A percentile compares a stretch with the other conserved stretches of the same genome.
Conservation (phyloP, 768 basidiomycete species). For the Boletus rex-veris region DNA sequence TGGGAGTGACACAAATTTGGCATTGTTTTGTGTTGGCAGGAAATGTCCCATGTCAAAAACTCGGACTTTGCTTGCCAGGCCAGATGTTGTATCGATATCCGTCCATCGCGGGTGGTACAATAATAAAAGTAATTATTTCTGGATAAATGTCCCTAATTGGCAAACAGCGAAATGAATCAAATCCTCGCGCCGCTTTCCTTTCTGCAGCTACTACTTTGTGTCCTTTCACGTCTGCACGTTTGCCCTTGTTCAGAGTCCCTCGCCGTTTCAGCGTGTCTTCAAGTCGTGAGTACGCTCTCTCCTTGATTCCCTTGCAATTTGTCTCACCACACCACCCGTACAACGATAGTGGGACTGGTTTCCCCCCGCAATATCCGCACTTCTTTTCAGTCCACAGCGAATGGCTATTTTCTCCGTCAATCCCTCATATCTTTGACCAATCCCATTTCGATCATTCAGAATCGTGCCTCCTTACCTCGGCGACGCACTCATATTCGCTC, state of each 20-base stretch:
- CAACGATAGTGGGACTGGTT: conserved; percentile 19
- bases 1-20: too few species aligned
- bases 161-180: neutral
- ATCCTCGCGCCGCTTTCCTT: neutral
- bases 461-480: conserved; percentile 4
- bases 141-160: conserved; percentile 3
- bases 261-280: conserved; percentile 3
- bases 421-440: conserved; percentile 10
- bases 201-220: neutral
- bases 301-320: neutral
- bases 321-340: neutral
- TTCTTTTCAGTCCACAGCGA: conserved; percentile 13
- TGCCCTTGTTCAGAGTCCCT: conserved; percentile 2
- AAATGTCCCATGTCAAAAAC: too few species aligned
- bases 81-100: too few species aligned
- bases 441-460: conserved; percentile 11
- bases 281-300: conserved; percentile 5
- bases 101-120: too few species aligned
- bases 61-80: too few species aligned
- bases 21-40: too few species aligned
- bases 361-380: conserved; percentile 7
- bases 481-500: neutral
- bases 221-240: conserved; percentile 3
- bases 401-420: neutral
- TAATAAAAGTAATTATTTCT: too few species aligned